A percentile compares a stretch with the other conserved stretches of the same genome.
phyloP scores from a whole-genome alignment of 2,329 filamentous ascomycete species.

The Apiospora hydei region DNA sequence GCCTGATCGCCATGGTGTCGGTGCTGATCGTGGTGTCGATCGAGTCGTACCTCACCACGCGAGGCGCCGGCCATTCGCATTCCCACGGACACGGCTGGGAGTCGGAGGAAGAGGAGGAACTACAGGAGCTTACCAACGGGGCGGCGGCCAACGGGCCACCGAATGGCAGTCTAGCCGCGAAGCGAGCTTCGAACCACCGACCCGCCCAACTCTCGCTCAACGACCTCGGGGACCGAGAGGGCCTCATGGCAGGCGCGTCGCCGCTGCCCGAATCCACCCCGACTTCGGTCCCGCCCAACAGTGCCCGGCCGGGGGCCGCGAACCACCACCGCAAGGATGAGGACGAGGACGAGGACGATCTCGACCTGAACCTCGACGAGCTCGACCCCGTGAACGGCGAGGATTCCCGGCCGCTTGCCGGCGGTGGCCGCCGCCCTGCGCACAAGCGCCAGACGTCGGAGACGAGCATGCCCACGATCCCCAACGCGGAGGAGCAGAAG shows the following conservation, averaged over 20 bases:
- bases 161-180: slow-evolving; percentile 46
- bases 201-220: slow-evolving; percentile 58
- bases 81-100: slow-evolving; percentile 54
- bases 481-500: slow-evolving; percentile 64
- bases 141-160: slow-evolving; percentile 36
- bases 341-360: slow-evolving; percentile 59
- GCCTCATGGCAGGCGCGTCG: slow-evolving; percentile 65
- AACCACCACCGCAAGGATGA: slow-evolving; percentile 44
- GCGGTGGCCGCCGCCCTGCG: slow-evolving; percentile 29
- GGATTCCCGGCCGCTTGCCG: slow-evolving; percentile 40
- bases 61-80: slow-evolving; percentile 68
- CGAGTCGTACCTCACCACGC: slow-evolving; percentile 86
- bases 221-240: slow-evolving; percentile 59
- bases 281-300: slow-evolving; percentile 33
- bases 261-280: slow-evolving; percentile 65
- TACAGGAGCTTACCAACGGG: slow-evolving; percentile 32
- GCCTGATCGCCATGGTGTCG: slow-evolving; percentile 81
- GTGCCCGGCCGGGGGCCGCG: slow-evolving; percentile 28
- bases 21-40: slow-evolving; percentile 84
- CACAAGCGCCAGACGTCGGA: slow-evolving; percentile 34
- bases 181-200: slow-evolving; percentile 49
- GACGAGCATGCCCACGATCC: slow-evolving; percentile 38
- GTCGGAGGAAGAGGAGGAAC: slow-evolving; percentile 49
- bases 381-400: slow-evolving; percentile 53
- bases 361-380: slow-evolving; percentile 68